Percentiles rank a stretch among this genome's conserved stretches.
Conservation (phyloP, 1,284 basidiomycete species). For the Megacollybia platyphylla region DNA sequence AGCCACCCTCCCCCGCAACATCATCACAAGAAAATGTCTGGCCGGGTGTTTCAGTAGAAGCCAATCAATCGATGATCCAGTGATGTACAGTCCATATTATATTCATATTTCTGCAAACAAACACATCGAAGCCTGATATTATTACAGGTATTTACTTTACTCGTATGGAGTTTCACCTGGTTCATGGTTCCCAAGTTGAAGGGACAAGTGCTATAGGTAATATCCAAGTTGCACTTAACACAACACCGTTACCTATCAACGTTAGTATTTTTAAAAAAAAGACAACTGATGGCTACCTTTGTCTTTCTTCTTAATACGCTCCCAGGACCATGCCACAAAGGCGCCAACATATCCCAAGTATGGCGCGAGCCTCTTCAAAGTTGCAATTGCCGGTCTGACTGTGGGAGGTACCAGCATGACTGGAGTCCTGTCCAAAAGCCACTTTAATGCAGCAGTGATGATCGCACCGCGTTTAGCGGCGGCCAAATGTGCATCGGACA, state of each 20-base stretch:
- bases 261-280: not conserved
- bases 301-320: slow-evolving; percentile 57
- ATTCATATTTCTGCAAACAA: not conserved
- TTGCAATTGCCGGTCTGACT: slow-evolving; percentile 36
- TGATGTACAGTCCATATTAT: not conserved
- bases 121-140: not conserved
- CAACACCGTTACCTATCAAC: slow-evolving; percentile 44
- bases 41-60: not conserved
- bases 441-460: slow-evolving; percentile 58
- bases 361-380: slow-evolving; percentile 54
- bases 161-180: slow-evolving; percentile 1
- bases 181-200: slow-evolving; percentile 38
- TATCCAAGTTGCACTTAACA: slow-evolving; percentile 67
- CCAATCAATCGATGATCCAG: not conserved
- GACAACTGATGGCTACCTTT: slow-evolving; percentile 26
- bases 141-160: not conserved
- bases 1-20: slow-evolving; percentile 16
- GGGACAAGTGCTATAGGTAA: slow-evolving; percentile 64
- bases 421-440: slow-evolving; percentile 56
- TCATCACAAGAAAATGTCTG: slow-evolving; percentile 6
- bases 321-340: slow-evolving; percentile 75
- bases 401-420: slow-evolving; percentile 43
- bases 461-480: slow-evolving; percentile 62
- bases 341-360: slow-evolving; percentile 57
- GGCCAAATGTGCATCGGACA: slow-evolving; percentile 51